Evolutionary conservation across 2,329 filamentous ascomycete species (phyloP).

Genomic region (Colletotrichum musae): DNA sequence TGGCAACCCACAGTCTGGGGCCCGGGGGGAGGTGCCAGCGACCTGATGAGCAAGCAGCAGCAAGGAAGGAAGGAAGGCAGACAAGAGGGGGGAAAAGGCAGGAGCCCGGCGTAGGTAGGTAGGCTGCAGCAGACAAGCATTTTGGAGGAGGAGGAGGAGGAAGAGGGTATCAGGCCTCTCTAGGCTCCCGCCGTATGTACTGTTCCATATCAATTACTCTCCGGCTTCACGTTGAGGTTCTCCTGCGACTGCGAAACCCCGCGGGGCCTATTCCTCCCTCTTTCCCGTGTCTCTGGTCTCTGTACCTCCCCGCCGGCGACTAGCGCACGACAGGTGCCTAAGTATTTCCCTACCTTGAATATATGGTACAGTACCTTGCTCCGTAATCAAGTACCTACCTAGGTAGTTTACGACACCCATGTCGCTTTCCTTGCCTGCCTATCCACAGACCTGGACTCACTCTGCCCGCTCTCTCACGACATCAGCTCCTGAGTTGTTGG

Average conservation of each 20-base stretch:
- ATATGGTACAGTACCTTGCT: too few species aligned
- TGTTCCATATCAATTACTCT: too few species aligned
- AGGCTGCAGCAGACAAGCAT: too few species aligned
- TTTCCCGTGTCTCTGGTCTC: constrained; percentile 11
- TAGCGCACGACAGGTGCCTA: background rate
- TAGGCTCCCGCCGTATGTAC: too few species aligned
- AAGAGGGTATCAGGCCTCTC: too few species aligned
- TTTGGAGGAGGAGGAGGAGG: too few species aligned
- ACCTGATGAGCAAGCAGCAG: background rate
- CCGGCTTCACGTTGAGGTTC: background rate
- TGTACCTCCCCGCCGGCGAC: background rate
- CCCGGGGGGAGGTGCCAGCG: background rate
- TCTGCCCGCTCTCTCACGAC: background rate
- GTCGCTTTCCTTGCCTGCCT: background rate
- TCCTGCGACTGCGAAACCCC: background rate
- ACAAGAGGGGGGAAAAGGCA: background rate
- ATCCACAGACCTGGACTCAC: background rate
- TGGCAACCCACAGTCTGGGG: constrained; percentile 4
- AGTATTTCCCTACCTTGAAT: too few species aligned
- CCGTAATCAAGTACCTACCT: too few species aligned
- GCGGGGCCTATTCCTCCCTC: background rate
- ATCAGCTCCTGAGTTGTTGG: constrained; percentile 6
- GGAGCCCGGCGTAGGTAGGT: background rate
- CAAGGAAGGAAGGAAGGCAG: background rate
- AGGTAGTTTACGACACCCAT: too few species aligned